Percentiles rank a stretch among this genome's conserved stretches.
phyloP scores from a whole-genome alignment of 73 alveolate genomes.

The Paramecium tetraurelia region DNA sequence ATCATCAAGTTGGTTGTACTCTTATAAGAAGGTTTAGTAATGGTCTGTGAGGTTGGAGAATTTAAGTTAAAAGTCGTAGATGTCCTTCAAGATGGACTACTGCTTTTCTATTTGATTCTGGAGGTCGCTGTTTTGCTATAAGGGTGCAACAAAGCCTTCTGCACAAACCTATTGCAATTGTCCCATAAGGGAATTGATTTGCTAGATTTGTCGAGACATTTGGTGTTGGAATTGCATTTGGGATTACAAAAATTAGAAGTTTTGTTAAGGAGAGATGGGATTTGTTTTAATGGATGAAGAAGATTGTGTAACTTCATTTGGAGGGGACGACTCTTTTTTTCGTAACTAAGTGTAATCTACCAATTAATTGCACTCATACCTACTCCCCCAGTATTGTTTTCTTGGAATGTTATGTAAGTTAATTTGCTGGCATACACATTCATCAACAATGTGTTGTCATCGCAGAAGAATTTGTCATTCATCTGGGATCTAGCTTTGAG shows the following conservation, averaged over 20 bases:
- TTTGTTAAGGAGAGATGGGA: not conserved
- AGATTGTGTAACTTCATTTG: not conserved
- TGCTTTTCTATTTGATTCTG: constrained; percentile 5
- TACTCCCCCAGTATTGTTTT: constrained; percentile 41
- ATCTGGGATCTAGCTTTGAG: not conserved
- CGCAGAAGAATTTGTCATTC: constrained; percentile 34
- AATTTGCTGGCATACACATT: constrained; percentile 36
- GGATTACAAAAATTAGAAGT: constrained; percentile 4
- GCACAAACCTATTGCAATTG: constrained; percentile 38
- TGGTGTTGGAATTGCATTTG: constrained; percentile 23
- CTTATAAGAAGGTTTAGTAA: not conserved
- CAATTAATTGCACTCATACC: not conserved
- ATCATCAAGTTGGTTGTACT: not conserved
- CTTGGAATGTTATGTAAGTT: constrained; percentile 15
- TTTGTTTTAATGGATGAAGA: not conserved
- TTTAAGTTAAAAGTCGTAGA: not conserved
- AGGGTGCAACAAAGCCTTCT: constrained; percentile 19
- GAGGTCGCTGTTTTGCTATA: not conserved
- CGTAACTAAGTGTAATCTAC: not conserved
- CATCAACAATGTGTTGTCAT: constrained; percentile 21
- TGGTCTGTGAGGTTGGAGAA: constrained; percentile 10
- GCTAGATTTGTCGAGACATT: not conserved
- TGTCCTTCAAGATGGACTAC: not conserved
- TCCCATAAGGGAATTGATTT: constrained; percentile 4
- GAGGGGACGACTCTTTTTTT: not conserved